Base-by-base conservation (phyloP, 2,329 filamentous ascomycete genomes). In the Colletotrichum sp. region DNA sequence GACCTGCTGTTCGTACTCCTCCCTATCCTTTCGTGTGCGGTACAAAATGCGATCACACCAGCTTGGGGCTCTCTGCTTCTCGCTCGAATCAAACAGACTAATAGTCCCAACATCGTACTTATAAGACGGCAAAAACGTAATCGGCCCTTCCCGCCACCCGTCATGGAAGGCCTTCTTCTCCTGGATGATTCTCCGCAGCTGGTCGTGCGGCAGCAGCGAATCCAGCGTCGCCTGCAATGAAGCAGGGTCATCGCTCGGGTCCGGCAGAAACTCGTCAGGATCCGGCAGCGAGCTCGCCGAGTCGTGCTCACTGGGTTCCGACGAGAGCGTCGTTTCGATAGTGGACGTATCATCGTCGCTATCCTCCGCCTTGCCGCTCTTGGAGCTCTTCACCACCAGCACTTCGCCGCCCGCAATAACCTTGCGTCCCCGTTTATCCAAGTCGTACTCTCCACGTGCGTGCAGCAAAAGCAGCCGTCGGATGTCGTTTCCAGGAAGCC, bases 71-170 rank as follows among this genome's bases (percentile, higher is more conserved):
- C 98, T 91, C 78, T 93, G 93, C 87, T 99, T 99, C 82, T 99
- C 97, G 79, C 96, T 98, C 1, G 96, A 95, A 85, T 99, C 98
- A 82, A 98, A 99, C 34, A 96, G 90, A 3, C 95, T 95, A 36
- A 98, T 92, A 34, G 94, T 98, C n/a, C 97, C 97, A 32, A 98
- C 89, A 81, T 99, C 98, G 80, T 99, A 99, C 84, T 99, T 99
- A 85, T 99, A 99, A 0, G 97, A 98, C 3, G 97, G 97, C 18
- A 99, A 84, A 81, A 99, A 99, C 2, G 92, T 92, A 72, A 99
- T 96, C 1, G 92, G 89, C 0, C 96, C 97, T 87, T 99, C 97
- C 67, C 91, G 90, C 96, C 97, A 99, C 2, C 96, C 96, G 77
- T 98, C 95, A 76, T 98, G 92, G 77, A 99, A 98, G 0, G 93